These are phyloP conservation scores for Stagonosporopsis vannaccii DNA, from an alignment of 2,329 filamentous ascomycete species.

Conservation along the genomic window DNA sequence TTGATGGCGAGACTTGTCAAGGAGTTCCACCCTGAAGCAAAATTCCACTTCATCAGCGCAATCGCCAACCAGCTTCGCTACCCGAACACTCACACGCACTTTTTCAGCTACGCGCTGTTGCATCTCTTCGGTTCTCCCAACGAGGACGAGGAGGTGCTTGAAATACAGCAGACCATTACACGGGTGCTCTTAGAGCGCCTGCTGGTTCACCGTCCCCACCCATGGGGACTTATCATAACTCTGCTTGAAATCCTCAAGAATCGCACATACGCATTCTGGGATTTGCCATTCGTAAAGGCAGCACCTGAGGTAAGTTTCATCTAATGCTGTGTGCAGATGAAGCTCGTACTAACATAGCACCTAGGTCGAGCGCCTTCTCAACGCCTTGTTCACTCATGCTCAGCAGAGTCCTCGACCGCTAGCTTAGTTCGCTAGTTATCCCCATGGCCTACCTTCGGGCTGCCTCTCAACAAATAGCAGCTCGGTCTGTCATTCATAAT, in stretches of 20 bases:
- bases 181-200: constrained; percentile 87
- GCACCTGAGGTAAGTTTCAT: constrained; percentile 71
- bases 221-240: constrained; percentile 92
- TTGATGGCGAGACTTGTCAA: constrained; percentile 79
- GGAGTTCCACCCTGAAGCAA: constrained; percentile 76
- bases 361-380: constrained; percentile 57
- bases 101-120: constrained; percentile 86
- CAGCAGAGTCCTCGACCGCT: constrained; percentile 55
- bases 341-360: constrained; percentile 23
- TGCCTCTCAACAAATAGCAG: constrained; percentile 2
- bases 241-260: constrained; percentile 92
- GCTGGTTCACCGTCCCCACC: constrained; percentile 88
- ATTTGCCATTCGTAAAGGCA: constrained; percentile 88
- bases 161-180: constrained; percentile 90
- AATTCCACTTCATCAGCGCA: constrained; percentile 83
- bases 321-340: constrained; percentile 13
- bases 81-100: constrained; percentile 88
- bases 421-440: constrained; percentile 30
- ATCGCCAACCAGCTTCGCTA: constrained; percentile 93
- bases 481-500: constrained; percentile 13
- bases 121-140: constrained; percentile 73
- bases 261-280: constrained; percentile 88
- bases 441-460: constrained; percentile 8
- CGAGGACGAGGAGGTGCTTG: constrained; percentile 70
- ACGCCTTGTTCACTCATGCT: constrained; percentile 55